Evolutionary conservation across 2,329 filamentous ascomycete genomes (phyloP).

Genomic region (Cryphonectria naterciae): DNA sequence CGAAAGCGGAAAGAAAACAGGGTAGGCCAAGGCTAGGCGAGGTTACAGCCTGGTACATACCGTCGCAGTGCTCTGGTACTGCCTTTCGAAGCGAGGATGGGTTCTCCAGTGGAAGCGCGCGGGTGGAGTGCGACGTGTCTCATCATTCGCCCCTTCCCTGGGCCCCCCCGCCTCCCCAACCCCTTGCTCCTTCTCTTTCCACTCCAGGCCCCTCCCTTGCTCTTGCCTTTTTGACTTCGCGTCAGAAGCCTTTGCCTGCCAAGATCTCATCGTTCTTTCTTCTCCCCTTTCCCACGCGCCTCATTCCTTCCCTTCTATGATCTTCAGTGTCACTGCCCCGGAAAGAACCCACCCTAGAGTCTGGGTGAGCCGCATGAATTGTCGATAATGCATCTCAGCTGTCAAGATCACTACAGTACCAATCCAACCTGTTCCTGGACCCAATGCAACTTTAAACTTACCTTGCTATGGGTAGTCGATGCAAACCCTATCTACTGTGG

Average conservation of each 20-base stretch:
- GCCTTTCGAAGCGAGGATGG: neutral
- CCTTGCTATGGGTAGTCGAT: neutral
- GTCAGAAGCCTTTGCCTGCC: neutral
- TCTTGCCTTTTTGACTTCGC: neutral
- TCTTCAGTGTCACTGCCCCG: neutral
- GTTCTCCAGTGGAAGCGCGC: neutral
- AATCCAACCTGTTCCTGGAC: neutral
- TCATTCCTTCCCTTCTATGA: neutral
- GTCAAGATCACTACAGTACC: neutral
- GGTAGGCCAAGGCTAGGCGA: neutral
- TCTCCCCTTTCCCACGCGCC: constrained; percentile 2
- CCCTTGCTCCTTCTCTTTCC: neutral
- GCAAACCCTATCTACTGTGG: neutral
- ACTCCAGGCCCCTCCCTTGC: neutral
- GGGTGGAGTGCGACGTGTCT: neutral
- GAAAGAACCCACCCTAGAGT: neutral
- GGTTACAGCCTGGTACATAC: neutral
- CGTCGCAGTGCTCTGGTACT: too few species aligned
- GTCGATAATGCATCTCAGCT: neutral
- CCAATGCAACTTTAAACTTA: neutral
- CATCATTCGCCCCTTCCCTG: neutral
- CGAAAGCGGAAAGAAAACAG: neutral
- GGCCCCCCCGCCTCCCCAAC: neutral
- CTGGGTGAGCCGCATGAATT: neutral
- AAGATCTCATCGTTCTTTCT: neutral